phyloP scores from a whole-genome alignment of 192 early-diverging fungal species.

The Mortierella claussenii region DNA sequence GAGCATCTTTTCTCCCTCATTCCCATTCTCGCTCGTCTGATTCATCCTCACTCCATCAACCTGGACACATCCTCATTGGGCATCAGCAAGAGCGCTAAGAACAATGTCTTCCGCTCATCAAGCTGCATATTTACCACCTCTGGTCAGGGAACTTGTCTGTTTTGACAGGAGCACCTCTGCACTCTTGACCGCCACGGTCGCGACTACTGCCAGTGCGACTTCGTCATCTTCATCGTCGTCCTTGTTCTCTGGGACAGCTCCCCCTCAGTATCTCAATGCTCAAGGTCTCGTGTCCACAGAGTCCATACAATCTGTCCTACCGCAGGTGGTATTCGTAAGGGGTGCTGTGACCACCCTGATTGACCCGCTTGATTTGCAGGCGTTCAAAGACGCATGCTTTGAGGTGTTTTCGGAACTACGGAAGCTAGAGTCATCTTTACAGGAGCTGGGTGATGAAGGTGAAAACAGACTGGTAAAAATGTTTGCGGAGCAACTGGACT shows the following conservation, averaged over 20 bases:
- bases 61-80: too few species aligned
- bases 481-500: conserved; percentile 12
- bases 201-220: too few species aligned
- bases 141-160: conserved; percentile 31
- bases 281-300: neutral
- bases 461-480: neutral
- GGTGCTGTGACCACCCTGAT: neutral
- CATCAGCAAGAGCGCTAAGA: too few species aligned
- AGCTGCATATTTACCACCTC: conserved; percentile 23
- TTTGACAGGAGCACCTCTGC: neutral
- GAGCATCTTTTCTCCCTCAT: too few species aligned
- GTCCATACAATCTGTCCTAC: neutral
- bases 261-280: neutral
- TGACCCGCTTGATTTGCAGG: conserved; percentile 5
- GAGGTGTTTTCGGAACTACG: neutral
- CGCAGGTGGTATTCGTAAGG: neutral
- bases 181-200: neutral
- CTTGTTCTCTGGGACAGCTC: too few species aligned
- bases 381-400: conserved; percentile 6
- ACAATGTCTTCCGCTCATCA: neutral
- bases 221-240: too few species aligned
- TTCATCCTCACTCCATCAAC: too few species aligned
- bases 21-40: too few species aligned
- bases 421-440: too few species aligned
- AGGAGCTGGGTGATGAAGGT: too few species aligned